Conservation (phyloP, 139 green algal species). For the Coelastrella sp. region DNA sequence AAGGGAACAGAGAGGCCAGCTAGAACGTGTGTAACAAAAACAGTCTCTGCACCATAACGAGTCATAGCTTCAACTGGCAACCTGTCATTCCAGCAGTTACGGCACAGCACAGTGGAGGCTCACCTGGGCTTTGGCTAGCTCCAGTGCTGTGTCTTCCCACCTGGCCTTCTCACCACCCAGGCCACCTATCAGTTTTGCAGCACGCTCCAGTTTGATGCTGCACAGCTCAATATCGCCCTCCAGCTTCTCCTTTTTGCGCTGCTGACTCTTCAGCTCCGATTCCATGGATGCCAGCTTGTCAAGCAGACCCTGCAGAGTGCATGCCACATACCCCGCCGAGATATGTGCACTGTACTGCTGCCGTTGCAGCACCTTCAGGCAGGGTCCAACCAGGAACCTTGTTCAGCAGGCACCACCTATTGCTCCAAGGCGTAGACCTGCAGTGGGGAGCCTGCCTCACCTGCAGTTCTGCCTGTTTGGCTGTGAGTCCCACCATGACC, state of each 20-base stretch:
- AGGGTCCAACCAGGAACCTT: too few relatives aligned
- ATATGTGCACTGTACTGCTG: too few relatives aligned
- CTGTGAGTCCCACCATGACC: constrained; percentile 78
- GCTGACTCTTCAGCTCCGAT: constrained; percentile 70
- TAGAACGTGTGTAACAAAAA: too few relatives aligned
- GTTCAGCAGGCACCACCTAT: too few relatives aligned
- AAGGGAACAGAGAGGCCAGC: too few relatives aligned
- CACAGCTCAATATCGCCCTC: constrained; percentile 83
- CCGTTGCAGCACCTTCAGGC: too few relatives aligned
- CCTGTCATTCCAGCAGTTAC: too few relatives aligned
- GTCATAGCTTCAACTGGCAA: too few relatives aligned
- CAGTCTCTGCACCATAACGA: too few relatives aligned
- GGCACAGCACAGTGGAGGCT: neutral
- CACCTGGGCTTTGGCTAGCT: constrained; percentile 59
- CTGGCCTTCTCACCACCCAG: constrained; percentile 81
- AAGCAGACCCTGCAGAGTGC: constrained; percentile 59
- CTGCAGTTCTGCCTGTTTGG: constrained; percentile 80
- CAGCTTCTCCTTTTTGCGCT: constrained; percentile 77
- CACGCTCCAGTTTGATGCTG: constrained; percentile 78
- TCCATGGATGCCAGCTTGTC: constrained; percentile 83
- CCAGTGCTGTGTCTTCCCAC: constrained; percentile 73
- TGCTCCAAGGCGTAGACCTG: too few relatives aligned
- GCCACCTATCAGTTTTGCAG: constrained; percentile 83
- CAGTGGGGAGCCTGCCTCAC: neutral
- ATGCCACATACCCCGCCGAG: neutral